A percentile compares a stretch with the other conserved stretches of the same genome.
These are phyloP conservation scores for Trichosanthes cucumerina DNA, from an alignment of 306 rosid species.

Conservation along the genomic window DNA sequence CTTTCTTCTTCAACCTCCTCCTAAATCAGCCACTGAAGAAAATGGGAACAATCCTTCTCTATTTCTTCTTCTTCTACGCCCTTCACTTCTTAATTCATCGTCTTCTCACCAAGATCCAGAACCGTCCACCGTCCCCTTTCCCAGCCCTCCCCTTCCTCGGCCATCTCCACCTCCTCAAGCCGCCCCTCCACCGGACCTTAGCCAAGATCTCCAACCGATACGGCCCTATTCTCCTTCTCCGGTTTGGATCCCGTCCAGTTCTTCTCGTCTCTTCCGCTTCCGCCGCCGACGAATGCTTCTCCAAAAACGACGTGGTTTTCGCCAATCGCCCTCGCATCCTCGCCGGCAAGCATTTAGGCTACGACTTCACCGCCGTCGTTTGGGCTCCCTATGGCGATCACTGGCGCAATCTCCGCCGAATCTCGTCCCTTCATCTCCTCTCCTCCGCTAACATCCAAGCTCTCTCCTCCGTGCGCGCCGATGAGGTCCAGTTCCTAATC, in stretches of 20 bases:
- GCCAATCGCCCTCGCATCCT: neutral
- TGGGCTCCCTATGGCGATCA: neutral
- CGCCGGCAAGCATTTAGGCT: neutral
- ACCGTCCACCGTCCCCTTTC: neutral
- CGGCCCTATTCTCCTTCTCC: conserved; percentile 2
- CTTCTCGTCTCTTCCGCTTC: conserved; percentile 7
- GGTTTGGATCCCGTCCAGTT: conserved; percentile 9
- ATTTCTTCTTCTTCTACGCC: neutral
- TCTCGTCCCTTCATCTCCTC: neutral
- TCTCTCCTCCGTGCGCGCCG: neutral
- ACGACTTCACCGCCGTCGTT: neutral
- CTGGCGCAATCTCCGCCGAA: conserved; percentile 6
- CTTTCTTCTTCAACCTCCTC: neutral
- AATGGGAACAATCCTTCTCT: neutral
- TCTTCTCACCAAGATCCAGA: neutral
- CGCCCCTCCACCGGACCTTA: conserved; percentile 1
- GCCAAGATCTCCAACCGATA: neutral
- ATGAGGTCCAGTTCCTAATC: neutral
- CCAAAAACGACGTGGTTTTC: neutral
- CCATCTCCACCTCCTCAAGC: conserved; percentile 12
- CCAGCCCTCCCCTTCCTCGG: conserved; percentile 7
- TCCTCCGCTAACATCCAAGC: neutral
- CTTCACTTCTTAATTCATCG: neutral
- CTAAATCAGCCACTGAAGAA: neutral
- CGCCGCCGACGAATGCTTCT: conserved; percentile 6